phyloP scores from a whole-genome alignment of 2,329 filamentous ascomycete genomes.

The Zasmidium cellare region DNA sequence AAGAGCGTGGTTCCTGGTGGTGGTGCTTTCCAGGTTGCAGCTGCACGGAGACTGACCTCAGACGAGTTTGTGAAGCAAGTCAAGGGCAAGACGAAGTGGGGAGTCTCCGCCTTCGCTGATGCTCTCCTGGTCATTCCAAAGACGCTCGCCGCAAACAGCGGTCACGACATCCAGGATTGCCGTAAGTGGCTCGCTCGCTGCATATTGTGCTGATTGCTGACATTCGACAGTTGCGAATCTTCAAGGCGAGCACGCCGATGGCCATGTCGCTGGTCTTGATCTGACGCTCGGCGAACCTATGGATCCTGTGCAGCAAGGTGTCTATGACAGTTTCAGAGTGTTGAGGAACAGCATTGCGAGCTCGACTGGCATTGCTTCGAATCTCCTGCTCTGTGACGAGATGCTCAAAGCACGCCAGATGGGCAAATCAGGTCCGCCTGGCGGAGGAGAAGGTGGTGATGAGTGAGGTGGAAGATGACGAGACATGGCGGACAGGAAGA shows the following conservation, averaged over 20 bases:
- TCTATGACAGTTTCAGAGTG: conserved; percentile 96
- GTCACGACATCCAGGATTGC: conserved; percentile 94
- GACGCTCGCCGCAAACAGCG: conserved; percentile 92
- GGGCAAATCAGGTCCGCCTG: conserved; percentile 48
- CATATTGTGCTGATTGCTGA: conserved; percentile 13
- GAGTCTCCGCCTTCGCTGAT: conserved; percentile 92
- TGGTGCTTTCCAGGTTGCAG: conserved; percentile 94
- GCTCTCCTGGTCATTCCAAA: conserved; percentile 95
- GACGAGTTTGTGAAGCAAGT: conserved; percentile 85
- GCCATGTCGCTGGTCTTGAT: conserved; percentile 83
- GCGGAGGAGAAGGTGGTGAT: conserved; percentile 27
- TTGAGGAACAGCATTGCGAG: conserved; percentile 91
- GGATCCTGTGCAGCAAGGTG: conserved; percentile 88
- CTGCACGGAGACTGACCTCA: conserved; percentile 80
- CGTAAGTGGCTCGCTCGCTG: conserved; percentile 57
- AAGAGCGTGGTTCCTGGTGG: conserved; percentile 90
- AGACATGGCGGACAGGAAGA: neutral
- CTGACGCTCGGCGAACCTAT: conserved; percentile 86
- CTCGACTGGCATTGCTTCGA: conserved; percentile 91
- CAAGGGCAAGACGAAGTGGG: conserved; percentile 97
- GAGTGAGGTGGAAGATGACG: conserved; percentile 13
- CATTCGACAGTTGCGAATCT: conserved; percentile 69
- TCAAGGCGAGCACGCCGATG: conserved; percentile 82
- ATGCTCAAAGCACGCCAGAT: conserved; percentile 97
- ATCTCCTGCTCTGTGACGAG: conserved; percentile 93